Evolutionary conservation across 2,329 filamentous ascomycete species (phyloP), one percentile per base, ranked within the genome.

Genomic region (Fusarium azukiicola): DNA sequence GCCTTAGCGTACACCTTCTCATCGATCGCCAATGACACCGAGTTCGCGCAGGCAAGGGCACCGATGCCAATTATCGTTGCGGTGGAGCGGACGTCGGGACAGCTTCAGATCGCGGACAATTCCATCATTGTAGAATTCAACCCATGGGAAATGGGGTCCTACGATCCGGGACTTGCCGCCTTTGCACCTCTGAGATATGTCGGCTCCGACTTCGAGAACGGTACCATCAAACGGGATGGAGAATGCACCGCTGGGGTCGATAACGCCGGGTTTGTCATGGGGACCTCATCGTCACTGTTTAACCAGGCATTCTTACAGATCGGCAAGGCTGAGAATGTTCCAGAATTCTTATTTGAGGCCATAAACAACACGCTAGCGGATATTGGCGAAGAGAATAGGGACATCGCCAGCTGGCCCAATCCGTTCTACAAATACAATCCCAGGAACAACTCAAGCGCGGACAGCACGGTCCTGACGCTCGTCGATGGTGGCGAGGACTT

Each of bases 231-330:
- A 0, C 84, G 88, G 16, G 85, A 90, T 71, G 91, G 92, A 54
- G 85, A 87, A 40, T 98, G 97, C 83, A 91, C 98, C 19, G 90
- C 92, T 12, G 97, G 97, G 2, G 97, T 97, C 78, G 97, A 98
- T 87, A 97, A 97, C 81, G 92, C 92, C 36, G 96, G 96, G 11
- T 98, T 93, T 84, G 90, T 98, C 38, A 96, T 98, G 93, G 97
- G 97, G 67, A 98, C 97, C 0, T 96, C 95, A 32, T 96, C 95
- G 2, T 95, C 96, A 1, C 90, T 98, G 4, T 98, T 98, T 91
- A 98, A 98, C 88, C 90, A 94, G 81, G 92, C 96, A 81, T 87
- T 98, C 23, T 89, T 97, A 6, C 87, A 93, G 16, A 89, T 97
- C 71, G 85, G 84, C 27, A 69, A 75, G 4, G 67, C 36, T 5